Evolutionary conservation across 305 asterid species (phyloP), one percentile per base, ranked within the genome.

Genomic region (Solanum chacoense): DNA sequence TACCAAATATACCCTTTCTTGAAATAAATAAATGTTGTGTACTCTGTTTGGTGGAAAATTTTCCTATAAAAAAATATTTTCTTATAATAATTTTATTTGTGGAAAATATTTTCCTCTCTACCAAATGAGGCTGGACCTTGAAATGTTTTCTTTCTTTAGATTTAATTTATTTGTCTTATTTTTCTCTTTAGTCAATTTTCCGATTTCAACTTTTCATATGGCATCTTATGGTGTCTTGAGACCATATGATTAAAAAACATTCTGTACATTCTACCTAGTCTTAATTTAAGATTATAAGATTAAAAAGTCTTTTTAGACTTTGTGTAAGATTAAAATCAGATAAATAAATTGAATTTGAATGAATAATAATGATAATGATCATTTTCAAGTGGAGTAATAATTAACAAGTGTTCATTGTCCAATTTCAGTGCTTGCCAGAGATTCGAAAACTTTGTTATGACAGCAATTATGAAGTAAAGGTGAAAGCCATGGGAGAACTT

Each of bases 401-500:
- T 4, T 42, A 45, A 65, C 28, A 11, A 4, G 55, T 85, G 13
- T 85, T 14, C 6, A 32, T 85, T 71, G 12, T 36, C 69, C 22
- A 29, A 81, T 26, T 14, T 71, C 85, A 90, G 93, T 92, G 91
- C 72, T 3, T 63, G 20, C 71, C 40, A 5, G 14, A 79, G 32
- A 11, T 87, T 37, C 12, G 89, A 89, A 89, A 81, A 76, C 87
- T 92, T 24, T 85, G 78, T 88, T 88, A 74, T 29, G 89, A 75
- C 37, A 67, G 90, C 88, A 69, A 4, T 7, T 89, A 90, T 26
- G 91, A 89, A 72, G 93, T 90, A 88, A 28, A 45, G 45, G 91
- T 91, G 91, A 92, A 89, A 59, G 89, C 85, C 59, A 91, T 20
- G 88, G 88, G 31, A 80, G 93, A 93, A 88, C 89, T 90, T 20